Evolutionary conservation across 768 basidiomycete genomes (phyloP).

Genomic region (Pleurotus tuoliensis): DNA sequence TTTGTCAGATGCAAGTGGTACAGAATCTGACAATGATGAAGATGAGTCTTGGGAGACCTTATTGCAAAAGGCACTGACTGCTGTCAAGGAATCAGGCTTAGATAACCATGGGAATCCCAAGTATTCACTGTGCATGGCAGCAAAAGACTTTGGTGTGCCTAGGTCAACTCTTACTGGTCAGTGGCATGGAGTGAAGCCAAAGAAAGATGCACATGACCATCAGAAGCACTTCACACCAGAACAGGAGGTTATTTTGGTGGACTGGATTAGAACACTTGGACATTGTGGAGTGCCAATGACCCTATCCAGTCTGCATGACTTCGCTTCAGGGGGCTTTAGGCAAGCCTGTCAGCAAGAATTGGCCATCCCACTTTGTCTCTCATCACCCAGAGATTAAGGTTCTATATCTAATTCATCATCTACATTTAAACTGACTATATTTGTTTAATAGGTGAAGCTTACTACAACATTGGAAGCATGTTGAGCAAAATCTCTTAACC

Average conservation of each 20-base stretch:
- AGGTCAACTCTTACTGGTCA: not conserved
- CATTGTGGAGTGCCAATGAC: not conserved
- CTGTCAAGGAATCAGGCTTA: not conserved
- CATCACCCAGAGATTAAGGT: conserved; percentile 2
- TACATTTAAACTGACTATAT: not conserved
- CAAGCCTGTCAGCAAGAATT: not conserved
- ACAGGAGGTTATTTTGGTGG: not conserved
- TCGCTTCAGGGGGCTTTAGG: not conserved
- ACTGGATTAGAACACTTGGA: not conserved
- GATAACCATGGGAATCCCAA: not conserved
- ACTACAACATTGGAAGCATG: conserved; percentile 9
- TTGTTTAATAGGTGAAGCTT: conserved; percentile 11
- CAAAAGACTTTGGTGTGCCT: not conserved
- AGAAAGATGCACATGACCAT: not conserved
- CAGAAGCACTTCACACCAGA: not conserved
- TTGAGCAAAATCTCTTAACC: conserved; percentile 28
- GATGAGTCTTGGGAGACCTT: too few relatives aligned
- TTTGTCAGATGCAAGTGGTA: too few relatives aligned
- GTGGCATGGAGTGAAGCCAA: not conserved
- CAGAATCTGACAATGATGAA: too few relatives aligned
- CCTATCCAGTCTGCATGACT: not conserved
- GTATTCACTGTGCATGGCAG: not conserved
- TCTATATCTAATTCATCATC: not conserved
- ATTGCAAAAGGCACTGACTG: not conserved
- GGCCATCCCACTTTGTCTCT: not conserved